These are phyloP conservation scores for Lasiodiplodia gonubiensis DNA, from an alignment of 2,329 filamentous ascomycete genomes.

Conservation along the genomic window DNA sequence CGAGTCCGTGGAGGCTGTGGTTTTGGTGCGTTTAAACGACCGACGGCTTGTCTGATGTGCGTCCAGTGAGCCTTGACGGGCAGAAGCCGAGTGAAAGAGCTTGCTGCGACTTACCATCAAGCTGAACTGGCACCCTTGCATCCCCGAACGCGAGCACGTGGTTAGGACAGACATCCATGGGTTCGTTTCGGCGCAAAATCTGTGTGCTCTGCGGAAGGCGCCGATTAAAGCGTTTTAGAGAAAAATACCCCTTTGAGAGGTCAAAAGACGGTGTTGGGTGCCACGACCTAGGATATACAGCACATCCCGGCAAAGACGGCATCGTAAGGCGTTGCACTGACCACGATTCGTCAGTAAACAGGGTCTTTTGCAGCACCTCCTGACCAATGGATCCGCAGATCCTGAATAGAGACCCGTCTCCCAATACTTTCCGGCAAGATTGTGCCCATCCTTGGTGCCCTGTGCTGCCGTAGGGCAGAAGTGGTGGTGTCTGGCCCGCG, in stretches of 20 bases:
- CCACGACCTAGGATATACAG: conserved; percentile 5
- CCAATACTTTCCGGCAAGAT: neutral
- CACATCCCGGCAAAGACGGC: conserved; percentile 15
- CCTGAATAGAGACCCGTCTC: neutral
- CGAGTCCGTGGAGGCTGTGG: neutral
- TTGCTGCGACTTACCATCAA: conserved; percentile 7
- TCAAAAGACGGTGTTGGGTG: conserved; percentile 17
- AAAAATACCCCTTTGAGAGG: conserved; percentile 1
- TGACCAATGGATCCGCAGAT: neutral
- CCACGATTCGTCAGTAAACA: conserved; percentile 5
- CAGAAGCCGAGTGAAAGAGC: neutral
- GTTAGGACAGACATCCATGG: conserved; percentile 1
- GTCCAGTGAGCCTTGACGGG: neutral
- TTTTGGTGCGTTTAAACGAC: neutral
- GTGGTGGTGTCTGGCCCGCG: neutral
- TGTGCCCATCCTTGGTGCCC: neutral
- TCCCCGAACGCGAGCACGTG: conserved; percentile 8
- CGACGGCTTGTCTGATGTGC: conserved; percentile 1
- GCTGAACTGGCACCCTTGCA: conserved; percentile 7
- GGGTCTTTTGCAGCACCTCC: neutral
- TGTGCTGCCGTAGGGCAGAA: conserved; percentile 18
- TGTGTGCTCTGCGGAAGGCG: neutral
- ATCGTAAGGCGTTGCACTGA: conserved; percentile 21
- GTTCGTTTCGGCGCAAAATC: neutral
- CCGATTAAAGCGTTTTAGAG: neutral